Evolutionary conservation across 805 yeast species (phyloP).

Genomic region (Lipomyces starkeyi): DNA sequence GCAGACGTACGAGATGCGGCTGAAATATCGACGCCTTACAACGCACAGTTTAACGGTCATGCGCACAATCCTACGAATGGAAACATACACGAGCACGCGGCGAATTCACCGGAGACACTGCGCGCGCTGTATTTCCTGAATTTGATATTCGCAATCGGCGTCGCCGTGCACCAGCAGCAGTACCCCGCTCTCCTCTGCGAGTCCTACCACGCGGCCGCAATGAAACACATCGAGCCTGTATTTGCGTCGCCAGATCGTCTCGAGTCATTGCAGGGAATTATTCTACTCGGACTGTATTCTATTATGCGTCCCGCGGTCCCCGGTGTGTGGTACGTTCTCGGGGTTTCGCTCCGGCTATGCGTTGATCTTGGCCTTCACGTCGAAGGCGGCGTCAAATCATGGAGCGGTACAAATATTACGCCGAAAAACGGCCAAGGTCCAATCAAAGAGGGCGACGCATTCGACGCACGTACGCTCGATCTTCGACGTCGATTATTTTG

Average conservation of each 20-base stretch:
- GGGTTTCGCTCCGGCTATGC: conserved; percentile 77
- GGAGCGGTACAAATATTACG: conserved; percentile 38
- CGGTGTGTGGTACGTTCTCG: conserved; percentile 90
- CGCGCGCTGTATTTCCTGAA: conserved; percentile 66
- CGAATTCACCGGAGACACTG: conserved; percentile 33
- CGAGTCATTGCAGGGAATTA: conserved; percentile 74
- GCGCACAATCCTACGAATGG: conserved; percentile 3
- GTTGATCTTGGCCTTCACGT: conserved; percentile 86
- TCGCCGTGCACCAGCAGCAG: conserved; percentile 72
- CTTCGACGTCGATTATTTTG: conserved; percentile 79
- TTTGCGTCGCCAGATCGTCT: conserved; percentile 64
- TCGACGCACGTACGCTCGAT: conserved; percentile 66
- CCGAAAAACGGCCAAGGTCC: conserved; percentile 35
- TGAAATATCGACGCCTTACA: not conserved
- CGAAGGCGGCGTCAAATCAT: conserved; percentile 52
- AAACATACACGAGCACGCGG: conserved; percentile 18
- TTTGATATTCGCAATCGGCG: conserved; percentile 79
- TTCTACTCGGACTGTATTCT: conserved; percentile 72
- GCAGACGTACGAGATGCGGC: not conserved
- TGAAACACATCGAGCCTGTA: conserved; percentile 61
- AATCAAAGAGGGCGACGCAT: conserved; percentile 16
- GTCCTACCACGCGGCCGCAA: conserved; percentile 71
- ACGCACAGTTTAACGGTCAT: not conserved
- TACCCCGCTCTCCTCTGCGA: conserved; percentile 70
- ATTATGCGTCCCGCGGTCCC: conserved; percentile 89